A percentile compares a stretch with the other conserved stretches of the same genome.
phyloP scores from a whole-genome alignment of 2,329 filamentous ascomycete genomes.

The Xylaria digitata region DNA sequence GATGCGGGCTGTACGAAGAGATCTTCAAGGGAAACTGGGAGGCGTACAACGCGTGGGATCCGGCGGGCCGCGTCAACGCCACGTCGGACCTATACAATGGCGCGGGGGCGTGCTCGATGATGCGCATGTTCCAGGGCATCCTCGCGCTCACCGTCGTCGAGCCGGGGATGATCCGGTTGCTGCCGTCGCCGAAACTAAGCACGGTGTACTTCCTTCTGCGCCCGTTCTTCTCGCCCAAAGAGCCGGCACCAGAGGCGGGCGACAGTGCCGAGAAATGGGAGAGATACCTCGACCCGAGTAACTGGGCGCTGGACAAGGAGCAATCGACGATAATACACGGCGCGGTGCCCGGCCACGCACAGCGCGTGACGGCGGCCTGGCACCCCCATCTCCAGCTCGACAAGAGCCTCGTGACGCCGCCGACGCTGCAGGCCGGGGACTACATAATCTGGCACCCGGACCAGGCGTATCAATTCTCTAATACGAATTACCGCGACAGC shows the following conservation, averaged over 20 bases:
- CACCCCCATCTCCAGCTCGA: constrained; percentile 67
- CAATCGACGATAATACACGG: constrained; percentile 68
- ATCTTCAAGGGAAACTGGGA: constrained; percentile 68
- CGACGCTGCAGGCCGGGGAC: constrained; percentile 65
- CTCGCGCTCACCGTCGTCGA: constrained; percentile 64
- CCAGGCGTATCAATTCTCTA: constrained; percentile 64
- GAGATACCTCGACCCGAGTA: constrained; percentile 58
- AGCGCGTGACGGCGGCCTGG: constrained; percentile 68
- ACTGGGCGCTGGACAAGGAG: constrained; percentile 59
- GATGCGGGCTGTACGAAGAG: constrained; percentile 65
- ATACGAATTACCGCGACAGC: constrained; percentile 50
- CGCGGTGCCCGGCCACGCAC: constrained; percentile 67
- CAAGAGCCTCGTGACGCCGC: constrained; percentile 65
- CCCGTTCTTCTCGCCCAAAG: constrained; percentile 64
- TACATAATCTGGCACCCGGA: constrained; percentile 71
- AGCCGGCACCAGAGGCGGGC: constrained; percentile 53
- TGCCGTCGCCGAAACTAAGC: constrained; percentile 61
- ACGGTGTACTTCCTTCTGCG: constrained; percentile 62
- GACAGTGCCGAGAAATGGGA: constrained; percentile 56
- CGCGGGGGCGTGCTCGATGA: constrained; percentile 67
- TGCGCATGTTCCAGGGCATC: constrained; percentile 69
- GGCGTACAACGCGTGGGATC: constrained; percentile 67
- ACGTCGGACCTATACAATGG: constrained; percentile 69
- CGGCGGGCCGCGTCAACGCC: constrained; percentile 63
- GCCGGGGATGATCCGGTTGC: constrained; percentile 59